Evolutionary conservation across 768 basidiomycete species (phyloP).

Genomic region (Leucogyrophana mollusca): DNA sequence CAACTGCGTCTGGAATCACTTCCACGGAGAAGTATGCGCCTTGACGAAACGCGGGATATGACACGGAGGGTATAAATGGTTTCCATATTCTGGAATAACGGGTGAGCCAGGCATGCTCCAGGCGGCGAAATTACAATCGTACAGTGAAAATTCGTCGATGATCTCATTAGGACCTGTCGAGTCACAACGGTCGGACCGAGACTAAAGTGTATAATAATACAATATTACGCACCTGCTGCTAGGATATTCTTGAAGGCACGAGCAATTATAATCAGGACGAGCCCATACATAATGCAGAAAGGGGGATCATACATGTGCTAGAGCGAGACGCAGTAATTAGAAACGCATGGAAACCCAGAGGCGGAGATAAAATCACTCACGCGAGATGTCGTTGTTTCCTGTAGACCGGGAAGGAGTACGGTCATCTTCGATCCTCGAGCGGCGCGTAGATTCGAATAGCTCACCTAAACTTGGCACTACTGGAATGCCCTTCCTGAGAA

Average conservation of each 20-base stretch:
- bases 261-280: slow-evolving; percentile 6
- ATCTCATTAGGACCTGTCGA: slow-evolving; percentile 62
- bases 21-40: slow-evolving; percentile 86
- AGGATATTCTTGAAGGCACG: slow-evolving; percentile 55
- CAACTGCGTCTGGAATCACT: slow-evolving; percentile 72
- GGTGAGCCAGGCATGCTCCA: slow-evolving; percentile 11
- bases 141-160: slow-evolving; percentile 70
- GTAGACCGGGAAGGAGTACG: slow-evolving; percentile 1
- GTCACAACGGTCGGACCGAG: slow-evolving; percentile 10
- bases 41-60: slow-evolving; percentile 78
- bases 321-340: slow-evolving; percentile 12
- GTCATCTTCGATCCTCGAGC: background rate
- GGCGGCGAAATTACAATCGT: slow-evolving; percentile 20
- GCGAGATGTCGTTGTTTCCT: slow-evolving; percentile 95
- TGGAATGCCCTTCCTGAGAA: slow-evolving; percentile 66
- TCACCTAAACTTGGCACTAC: slow-evolving; percentile 79
- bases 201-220: background rate
- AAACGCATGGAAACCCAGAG: slow-evolving; percentile 4
- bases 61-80: slow-evolving; percentile 74
- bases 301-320: slow-evolving; percentile 55
- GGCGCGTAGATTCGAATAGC: slow-evolving; percentile 15
- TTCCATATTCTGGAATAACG: slow-evolving; percentile 66
- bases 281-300: slow-evolving; percentile 8
- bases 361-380: slow-evolving; percentile 41
- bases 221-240: slow-evolving; percentile 47